Evolutionary conservation across 371 early-diverging fungal species (phyloP).

Genomic region (Dichotomocladium elegans): DNA sequence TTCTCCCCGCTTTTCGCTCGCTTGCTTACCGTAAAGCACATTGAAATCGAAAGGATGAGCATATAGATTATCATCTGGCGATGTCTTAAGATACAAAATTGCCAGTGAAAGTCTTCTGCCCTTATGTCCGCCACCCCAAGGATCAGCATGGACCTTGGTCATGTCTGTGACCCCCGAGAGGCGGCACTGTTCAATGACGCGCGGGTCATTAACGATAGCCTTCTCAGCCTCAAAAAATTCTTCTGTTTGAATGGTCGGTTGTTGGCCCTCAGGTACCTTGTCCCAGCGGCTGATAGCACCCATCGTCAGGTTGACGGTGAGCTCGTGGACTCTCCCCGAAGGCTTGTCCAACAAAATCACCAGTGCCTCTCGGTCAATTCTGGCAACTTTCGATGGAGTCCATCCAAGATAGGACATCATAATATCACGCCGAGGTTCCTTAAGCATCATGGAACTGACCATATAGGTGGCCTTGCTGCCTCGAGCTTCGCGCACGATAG

Average conservation of each 20-base stretch:
- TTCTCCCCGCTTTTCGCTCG: too few species aligned
- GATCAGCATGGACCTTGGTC: slow-evolving; percentile 30
- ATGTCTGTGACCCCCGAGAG: slow-evolving; percentile 39
- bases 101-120: slow-evolving; percentile 37
- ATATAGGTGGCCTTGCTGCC: slow-evolving; percentile 11
- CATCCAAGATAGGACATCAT: slow-evolving; percentile 38
- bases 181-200: slow-evolving; percentile 29
- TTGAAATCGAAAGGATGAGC: slow-evolving; percentile 47
- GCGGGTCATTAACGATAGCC: slow-evolving; percentile 23
- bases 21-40: slow-evolving; percentile 41
- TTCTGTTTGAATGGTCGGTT: slow-evolving; percentile 32
- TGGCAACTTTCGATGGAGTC: slow-evolving; percentile 17
- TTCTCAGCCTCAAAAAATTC: slow-evolving; percentile 40
- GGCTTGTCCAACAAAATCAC: slow-evolving; percentile 29
- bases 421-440: slow-evolving; percentile 32
- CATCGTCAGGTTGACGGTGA: slow-evolving; percentile 23
- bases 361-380: slow-evolving; percentile 37
- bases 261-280: slow-evolving; percentile 25
- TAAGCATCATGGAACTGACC: slow-evolving; percentile 33
- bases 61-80: slow-evolving; percentile 43
- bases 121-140: slow-evolving; percentile 42
- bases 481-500: slow-evolving; percentile 25
- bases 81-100: slow-evolving; percentile 34
- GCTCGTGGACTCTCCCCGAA: slow-evolving; percentile 31
- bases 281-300: slow-evolving; percentile 20